Conservation (phyloP, 2,329 filamentous ascomycete species). For the Paraphoma sp. region DNA sequence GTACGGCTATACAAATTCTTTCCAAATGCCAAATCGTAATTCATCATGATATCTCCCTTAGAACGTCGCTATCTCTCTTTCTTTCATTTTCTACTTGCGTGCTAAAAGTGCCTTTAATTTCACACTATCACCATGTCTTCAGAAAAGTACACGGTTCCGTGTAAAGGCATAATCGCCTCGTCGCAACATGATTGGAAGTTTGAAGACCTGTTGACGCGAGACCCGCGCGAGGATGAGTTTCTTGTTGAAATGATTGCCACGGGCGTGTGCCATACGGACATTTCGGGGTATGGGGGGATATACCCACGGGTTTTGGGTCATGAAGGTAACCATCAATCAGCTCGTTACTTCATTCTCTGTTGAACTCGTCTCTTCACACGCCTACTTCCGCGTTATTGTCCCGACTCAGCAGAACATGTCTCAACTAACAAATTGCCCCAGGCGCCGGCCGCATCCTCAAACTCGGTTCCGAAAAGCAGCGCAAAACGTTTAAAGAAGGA, state of each 20-base stretch:
- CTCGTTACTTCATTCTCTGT: background rate
- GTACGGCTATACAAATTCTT: slow-evolving; percentile 10
- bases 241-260: slow-evolving; percentile 62
- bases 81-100: background rate
- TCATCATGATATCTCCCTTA: background rate
- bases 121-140: background rate
- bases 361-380: background rate
- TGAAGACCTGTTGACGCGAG: slow-evolving; percentile 25
- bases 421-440: slow-evolving; percentile 3
- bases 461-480: slow-evolving; percentile 47
- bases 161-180: slow-evolving; percentile 22
- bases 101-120: background rate
- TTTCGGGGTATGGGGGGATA: slow-evolving; percentile 30
- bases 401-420: background rate
- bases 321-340: slow-evolving; percentile 46
- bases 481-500: slow-evolving; percentile 50
- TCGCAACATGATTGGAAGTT: slow-evolving; percentile 20
- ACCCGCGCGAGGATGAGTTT: slow-evolving; percentile 55
- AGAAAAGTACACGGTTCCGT: slow-evolving; percentile 15
- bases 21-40: background rate
- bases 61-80: background rate
- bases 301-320: slow-evolving; percentile 61
- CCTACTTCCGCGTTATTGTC: too few species aligned
- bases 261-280: slow-evolving; percentile 64
- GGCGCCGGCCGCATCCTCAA: slow-evolving; percentile 58